Base-by-base conservation (phyloP, 495 filamentous ascomycete species). In the Bathelium albidoporum region DNA sequence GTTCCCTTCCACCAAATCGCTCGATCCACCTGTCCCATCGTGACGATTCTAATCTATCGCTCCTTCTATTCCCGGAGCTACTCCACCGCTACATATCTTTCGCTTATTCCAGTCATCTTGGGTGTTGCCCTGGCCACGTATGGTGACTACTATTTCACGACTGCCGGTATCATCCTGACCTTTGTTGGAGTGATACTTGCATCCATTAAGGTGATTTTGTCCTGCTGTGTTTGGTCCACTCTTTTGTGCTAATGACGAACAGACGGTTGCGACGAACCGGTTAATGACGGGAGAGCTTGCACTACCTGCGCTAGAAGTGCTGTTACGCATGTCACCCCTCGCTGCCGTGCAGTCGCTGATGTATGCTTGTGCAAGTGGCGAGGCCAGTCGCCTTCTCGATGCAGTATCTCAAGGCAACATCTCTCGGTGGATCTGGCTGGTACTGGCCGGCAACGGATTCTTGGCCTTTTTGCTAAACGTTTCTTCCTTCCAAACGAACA, bases 1-100 rank as follows among this genome's bases (percentile, higher is more conserved):
- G 76, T 84, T 7, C 79, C 82, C 14, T 84, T 85, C 71, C 82
- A 84, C 68, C 82, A 84, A 65, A 81, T 83, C 62, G 76, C 84
- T 68, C 81, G 82, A 34, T 80, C 83, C 24, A 83, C 80, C 12
- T 78, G 73, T 32, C 82, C 82, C 22, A 67, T 82, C 64, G 79
- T 81, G 67, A 81, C 81, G 28, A 79, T 83, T 66, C 65, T 79
- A 45, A 83, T 85, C 69, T 83, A 81, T 71, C 78, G 79, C 36
- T 29, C 81, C 53, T 73, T 73, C 36, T 83, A 78, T 68, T 65
- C 69, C 63, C 74, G 78, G 29, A 71, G 70, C 43, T 85, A 84
- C 66, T 73, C 75, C 26, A 73, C 59, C 43, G 68, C 73, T 4
- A 83, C 80, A 24, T 84, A 85, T 71, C 71, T 83, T 24, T 80